Conservation (phyloP, 805 yeast genomes). For the Saitoella complicata region DNA sequence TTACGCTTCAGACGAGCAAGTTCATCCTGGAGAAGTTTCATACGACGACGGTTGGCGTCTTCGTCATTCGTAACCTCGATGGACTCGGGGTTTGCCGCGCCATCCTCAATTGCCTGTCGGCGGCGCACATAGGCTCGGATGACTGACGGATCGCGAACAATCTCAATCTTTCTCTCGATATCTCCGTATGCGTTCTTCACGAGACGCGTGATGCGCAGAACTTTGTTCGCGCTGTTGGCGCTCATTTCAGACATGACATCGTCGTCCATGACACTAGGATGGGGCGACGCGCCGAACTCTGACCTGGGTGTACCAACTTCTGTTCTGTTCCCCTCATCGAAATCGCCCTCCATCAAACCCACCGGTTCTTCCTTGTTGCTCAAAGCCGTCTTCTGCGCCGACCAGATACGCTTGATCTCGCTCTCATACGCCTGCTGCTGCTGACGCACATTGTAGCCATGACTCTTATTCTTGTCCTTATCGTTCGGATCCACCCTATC, state of each 20-base stretch:
- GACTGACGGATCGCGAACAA: conserved; percentile 69
- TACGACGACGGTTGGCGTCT: conserved; percentile 62
- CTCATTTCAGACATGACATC: conserved; percentile 4
- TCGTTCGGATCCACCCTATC: conserved; percentile 20
- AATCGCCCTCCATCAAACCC: not conserved
- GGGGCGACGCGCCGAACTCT: not conserved
- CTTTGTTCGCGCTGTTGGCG: conserved; percentile 20
- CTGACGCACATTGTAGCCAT: conserved; percentile 60
- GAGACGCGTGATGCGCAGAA: conserved; percentile 56
- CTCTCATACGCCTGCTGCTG: conserved; percentile 88
- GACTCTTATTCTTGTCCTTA: conserved; percentile 38
- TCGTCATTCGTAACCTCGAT: conserved; percentile 66
- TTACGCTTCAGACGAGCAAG: conserved; percentile 69
- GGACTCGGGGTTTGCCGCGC: conserved; percentile 54
- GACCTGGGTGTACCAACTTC: not conserved
- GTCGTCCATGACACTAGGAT: conserved; percentile 12
- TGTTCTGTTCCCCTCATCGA: not conserved
- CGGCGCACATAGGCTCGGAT: conserved; percentile 70
- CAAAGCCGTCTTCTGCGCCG: conserved; percentile 54
- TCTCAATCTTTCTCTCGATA: conserved; percentile 62
- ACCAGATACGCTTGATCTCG: conserved; percentile 81
- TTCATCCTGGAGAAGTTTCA: conserved; percentile 64
- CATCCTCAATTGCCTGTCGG: conserved; percentile 47
- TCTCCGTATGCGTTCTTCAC: conserved; percentile 73
- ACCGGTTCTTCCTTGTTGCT: conserved; percentile 5